Percentiles rank a stretch among this genome's conserved stretches.
These are phyloP conservation scores for Primulina eburnea DNA, from an alignment of 257 asterid genomes.

Conservation along the genomic window DNA sequence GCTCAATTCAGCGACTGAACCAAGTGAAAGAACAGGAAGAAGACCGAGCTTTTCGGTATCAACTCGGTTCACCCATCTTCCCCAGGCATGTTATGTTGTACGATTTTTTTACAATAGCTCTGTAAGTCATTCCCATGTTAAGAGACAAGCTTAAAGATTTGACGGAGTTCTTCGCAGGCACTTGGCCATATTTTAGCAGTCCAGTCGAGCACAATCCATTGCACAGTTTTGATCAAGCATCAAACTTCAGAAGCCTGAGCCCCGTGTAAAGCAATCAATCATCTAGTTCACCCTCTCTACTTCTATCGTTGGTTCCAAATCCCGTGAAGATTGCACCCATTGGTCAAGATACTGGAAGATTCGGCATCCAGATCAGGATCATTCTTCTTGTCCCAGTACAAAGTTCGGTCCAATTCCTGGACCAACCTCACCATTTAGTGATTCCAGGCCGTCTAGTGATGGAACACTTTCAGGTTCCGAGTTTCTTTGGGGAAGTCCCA, in stretches of 20 bases:
- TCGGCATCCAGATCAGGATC: conserved; percentile 36
- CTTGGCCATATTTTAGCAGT: conserved; percentile 80
- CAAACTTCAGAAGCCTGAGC: conserved; percentile 52
- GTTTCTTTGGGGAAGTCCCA: conserved; percentile 96
- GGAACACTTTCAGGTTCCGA: conserved; percentile 92
- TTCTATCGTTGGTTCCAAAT: conserved; percentile 54
- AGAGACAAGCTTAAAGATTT: no score
- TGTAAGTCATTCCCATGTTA: no score
- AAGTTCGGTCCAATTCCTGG: conserved; percentile 59
- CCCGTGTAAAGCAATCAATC: conserved; percentile 52
- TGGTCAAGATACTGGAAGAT: conserved; percentile 64
- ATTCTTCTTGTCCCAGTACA: conserved; percentile 43
- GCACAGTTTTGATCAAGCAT: conserved; percentile 52
- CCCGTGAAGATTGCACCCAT: conserved; percentile 88
- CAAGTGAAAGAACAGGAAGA: conserved; percentile 87
- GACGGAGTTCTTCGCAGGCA: conserved; percentile 39
- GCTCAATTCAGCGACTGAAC: conserved; percentile 80
- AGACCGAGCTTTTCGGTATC: conserved; percentile 52
- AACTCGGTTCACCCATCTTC: conserved; percentile 92
- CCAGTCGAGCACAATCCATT: conserved; percentile 68
- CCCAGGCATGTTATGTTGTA: conserved; percentile 49
- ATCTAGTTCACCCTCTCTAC: conserved; percentile 80
- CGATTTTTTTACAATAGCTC: no score
- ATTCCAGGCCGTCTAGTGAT: conserved; percentile 64
- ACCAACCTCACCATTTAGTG: conserved; percentile 52